A percentile compares a stretch with the other conserved stretches of the same genome.
These are phyloP conservation scores for Pezicula carpinea DNA, from an alignment of 2,329 filamentous ascomycete species.

Conservation along the genomic window DNA sequence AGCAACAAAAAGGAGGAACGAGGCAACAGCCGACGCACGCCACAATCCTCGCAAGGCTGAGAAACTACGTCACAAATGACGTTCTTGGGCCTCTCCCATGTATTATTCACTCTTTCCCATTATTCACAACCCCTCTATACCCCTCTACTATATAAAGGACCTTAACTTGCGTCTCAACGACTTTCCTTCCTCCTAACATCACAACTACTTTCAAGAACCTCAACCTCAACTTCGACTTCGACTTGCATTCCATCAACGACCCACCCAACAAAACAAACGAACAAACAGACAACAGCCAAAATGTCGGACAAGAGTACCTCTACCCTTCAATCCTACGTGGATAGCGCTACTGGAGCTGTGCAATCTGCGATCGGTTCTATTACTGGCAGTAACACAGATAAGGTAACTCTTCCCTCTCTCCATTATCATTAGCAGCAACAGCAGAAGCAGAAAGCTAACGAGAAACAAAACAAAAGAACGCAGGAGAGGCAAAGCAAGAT, in stretches of 20 bases:
- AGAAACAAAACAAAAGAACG: conserved; percentile 6
- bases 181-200: neutral
- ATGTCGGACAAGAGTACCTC: conserved; percentile 56
- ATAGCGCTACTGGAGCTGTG: conserved; percentile 66
- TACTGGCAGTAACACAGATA: conserved; percentile 65
- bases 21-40: too few relatives aligned
- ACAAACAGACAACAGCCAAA: conserved; percentile 17
- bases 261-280: conserved; percentile 4
- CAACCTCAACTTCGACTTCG: conserved; percentile 5
- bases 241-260: conserved; percentile 2
- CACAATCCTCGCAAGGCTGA: too few relatives aligned
- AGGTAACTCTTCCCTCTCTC: conserved; percentile 39
- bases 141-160: too few relatives aligned
- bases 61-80: too few relatives aligned
- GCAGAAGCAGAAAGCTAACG: conserved; percentile 5
- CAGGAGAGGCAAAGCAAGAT: conserved; percentile 49
- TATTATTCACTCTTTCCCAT: too few relatives aligned
- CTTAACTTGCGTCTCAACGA: neutral
- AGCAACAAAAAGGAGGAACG: too few relatives aligned
- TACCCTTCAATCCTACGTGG: conserved; percentile 73
- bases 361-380: conserved; percentile 69
- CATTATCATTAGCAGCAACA: neutral
- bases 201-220: conserved; percentile 1
- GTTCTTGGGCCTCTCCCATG: too few relatives aligned
- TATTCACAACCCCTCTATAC: too few relatives aligned